phyloP scores from a whole-genome alignment of 768 basidiomycete genomes.

The Gelatoporia subvermispora region DNA sequence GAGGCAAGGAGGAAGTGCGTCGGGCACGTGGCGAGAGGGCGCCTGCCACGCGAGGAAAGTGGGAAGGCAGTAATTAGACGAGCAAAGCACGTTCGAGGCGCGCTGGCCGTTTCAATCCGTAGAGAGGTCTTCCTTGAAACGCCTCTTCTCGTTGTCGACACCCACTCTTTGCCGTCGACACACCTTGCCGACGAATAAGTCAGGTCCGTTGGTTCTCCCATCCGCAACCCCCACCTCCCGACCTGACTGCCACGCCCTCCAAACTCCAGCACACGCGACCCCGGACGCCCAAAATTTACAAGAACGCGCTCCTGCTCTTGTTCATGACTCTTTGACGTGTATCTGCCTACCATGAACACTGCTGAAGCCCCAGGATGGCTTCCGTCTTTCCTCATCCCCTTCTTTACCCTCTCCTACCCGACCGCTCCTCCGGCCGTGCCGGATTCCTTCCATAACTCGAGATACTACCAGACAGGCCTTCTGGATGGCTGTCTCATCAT shows the following conservation, averaged over 20 bases:
- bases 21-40: background rate
- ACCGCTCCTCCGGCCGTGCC: conserved; percentile 46
- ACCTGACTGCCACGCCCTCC: no score
- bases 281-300: background rate
- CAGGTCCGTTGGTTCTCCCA: background rate
- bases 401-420: conserved; percentile 72
- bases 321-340: conserved; percentile 33
- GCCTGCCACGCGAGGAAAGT: conserved; percentile 1
- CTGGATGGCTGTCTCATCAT: conserved; percentile 78
- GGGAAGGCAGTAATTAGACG: background rate
- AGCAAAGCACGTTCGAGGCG: background rate
- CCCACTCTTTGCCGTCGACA: background rate
- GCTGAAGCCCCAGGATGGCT: conserved; percentile 36
- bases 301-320: conserved; percentile 1
- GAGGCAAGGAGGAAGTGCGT: conserved; percentile 1
- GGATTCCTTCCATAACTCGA: conserved; percentile 69
- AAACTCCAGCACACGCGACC: background rate
- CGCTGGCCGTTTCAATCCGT: background rate
- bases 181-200: no score
- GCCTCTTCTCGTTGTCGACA: background rate
- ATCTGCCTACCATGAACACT: conserved; percentile 32
- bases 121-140: background rate
- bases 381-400: conserved; percentile 54
- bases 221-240: background rate
- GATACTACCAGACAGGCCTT: conserved; percentile 68